Evolutionary conservation across 768 basidiomycete species (phyloP), one percentile per base, ranked within the genome.

Genomic region (Termitomyces sp.): DNA sequence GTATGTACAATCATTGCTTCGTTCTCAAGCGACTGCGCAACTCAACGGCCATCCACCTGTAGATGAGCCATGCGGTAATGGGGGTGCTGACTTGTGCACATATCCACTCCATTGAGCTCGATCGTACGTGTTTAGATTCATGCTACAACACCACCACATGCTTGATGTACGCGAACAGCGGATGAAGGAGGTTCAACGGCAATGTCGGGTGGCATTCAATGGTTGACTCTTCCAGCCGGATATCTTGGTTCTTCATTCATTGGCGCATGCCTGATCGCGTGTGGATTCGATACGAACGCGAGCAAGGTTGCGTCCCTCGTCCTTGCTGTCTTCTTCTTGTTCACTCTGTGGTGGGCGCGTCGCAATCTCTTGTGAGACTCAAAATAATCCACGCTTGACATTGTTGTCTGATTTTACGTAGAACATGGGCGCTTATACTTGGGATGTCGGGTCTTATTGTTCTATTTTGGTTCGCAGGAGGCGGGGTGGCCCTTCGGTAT

Each of bases 281-380:
- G 91, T 61, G 93, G 92, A 13, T 94, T 94, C 69, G 83, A 94
- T 71, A 93, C 90, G 48, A 87, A 91, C 63, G 94, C 94, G 4
- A 89, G 87, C 74, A 96, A 96, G 69, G 67, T 94, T 47, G 93
- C 92, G 1, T 84, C 84, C 22, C 70, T 96, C 22, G 85, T 87
- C 9, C 78, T 96, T 52, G 94, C 86, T 9, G 89, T 71, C n/a
- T 91, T 93, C 72, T 95, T 95, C 75, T 63, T 95, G 34, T 78
- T 95, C 64, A 94, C 92, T 1, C 78, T 95, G 3, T 96, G 92
- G 91, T 92, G 91, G 90, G 89, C 90, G 8, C 77, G 88, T 51
- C 78, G 76, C 62, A 90, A 89, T 67, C 80, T 83, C 77, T 63
- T 95, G 88, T 91, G 63, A 66, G 86, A 73, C 11, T 47, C 8